A percentile compares a stretch with the other conserved stretches of the same genome.
These are phyloP conservation scores for Candida broadrunensis DNA, from an alignment of 805 yeast species.

Conservation along the genomic window DNA sequence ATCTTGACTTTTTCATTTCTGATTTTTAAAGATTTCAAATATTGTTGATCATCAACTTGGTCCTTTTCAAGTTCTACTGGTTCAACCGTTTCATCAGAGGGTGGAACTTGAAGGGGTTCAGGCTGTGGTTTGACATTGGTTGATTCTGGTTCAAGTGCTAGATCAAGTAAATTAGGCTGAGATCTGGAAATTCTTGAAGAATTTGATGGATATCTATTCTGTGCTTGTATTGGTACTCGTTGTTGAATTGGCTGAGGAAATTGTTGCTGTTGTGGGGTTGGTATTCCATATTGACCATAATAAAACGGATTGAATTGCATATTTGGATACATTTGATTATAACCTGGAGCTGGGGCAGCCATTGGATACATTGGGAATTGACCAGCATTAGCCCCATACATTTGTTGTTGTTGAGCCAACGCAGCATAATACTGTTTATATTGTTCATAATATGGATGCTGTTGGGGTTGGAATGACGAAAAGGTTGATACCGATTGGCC, in stretches of 20 bases:
- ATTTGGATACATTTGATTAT: background rate
- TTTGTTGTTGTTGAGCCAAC: slow-evolving; percentile 17
- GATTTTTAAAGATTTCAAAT: slow-evolving; percentile 1
- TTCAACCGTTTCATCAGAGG: background rate
- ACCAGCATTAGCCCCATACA: background rate
- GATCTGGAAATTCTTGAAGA: background rate
- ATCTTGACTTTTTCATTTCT: slow-evolving; percentile 1
- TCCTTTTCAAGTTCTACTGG: background rate
- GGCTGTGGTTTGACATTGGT: background rate
- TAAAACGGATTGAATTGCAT: background rate
- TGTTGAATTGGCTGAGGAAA: background rate
- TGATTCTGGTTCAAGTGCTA: background rate
- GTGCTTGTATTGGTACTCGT: slow-evolving; percentile 2
- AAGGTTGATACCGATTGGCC: slow-evolving; percentile 6
- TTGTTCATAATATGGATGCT: slow-evolving; percentile 32
- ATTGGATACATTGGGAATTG: slow-evolving; percentile 8
- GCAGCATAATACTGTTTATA: slow-evolving; percentile 36
- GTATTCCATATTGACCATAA: background rate
- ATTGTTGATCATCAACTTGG: background rate
- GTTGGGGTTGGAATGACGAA: slow-evolving; percentile 9
- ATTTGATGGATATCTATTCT: background rate
- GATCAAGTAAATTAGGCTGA: background rate
- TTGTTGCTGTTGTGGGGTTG: background rate
- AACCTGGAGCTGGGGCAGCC: background rate
- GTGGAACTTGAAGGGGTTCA: no score